These are phyloP conservation scores for Axilococcus clingmanii DNA, from an alignment of 139 green algal species.

Conservation along the genomic window DNA sequence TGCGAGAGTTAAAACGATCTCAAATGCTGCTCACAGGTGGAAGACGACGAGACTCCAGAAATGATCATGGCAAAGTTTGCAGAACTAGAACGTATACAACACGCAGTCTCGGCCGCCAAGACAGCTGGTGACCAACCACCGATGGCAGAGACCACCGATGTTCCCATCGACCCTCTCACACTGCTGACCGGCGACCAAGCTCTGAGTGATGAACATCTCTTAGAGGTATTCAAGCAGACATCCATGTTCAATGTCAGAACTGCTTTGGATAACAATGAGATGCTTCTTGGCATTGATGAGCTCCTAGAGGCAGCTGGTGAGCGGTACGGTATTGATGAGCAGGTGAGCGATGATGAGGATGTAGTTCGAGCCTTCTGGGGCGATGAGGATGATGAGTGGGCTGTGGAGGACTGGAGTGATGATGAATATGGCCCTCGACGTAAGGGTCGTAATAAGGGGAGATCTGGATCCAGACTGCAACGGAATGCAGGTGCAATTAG, in stretches of 20 bases:
- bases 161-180: neutral
- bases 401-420: neutral
- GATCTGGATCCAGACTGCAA: slow-evolving; percentile 6
- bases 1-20: neutral
- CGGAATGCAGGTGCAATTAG: slow-evolving; percentile 4
- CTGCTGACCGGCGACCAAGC: neutral
- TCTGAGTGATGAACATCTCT: slow-evolving; percentile 53
- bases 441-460: slow-evolving; percentile 2
- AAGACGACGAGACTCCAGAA: slow-evolving; percentile 90
- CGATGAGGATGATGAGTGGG: slow-evolving; percentile 35
- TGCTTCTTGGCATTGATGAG: slow-evolving; percentile 33
- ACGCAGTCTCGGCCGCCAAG: slow-evolving; percentile 1
- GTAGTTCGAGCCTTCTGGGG: slow-evolving; percentile 50
- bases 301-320: slow-evolving; percentile 6
- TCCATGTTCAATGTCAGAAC: slow-evolving; percentile 74
- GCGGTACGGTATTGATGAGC: slow-evolving; percentile 23
- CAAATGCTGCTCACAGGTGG: too few relatives aligned
- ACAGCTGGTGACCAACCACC: neutral
- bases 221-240: slow-evolving; percentile 81
- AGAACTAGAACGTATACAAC: slow-evolving; percentile 67
- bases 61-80: slow-evolving; percentile 95
- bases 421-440: neutral
- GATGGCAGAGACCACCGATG: neutral
- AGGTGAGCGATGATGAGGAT: slow-evolving; percentile 39
- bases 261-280: slow-evolving; percentile 50